Percentiles rank a stretch among this genome's conserved stretches.
Evolutionary conservation across 192 early-diverging fungal species (phyloP).

Genomic region (Backusella sp.): DNA sequence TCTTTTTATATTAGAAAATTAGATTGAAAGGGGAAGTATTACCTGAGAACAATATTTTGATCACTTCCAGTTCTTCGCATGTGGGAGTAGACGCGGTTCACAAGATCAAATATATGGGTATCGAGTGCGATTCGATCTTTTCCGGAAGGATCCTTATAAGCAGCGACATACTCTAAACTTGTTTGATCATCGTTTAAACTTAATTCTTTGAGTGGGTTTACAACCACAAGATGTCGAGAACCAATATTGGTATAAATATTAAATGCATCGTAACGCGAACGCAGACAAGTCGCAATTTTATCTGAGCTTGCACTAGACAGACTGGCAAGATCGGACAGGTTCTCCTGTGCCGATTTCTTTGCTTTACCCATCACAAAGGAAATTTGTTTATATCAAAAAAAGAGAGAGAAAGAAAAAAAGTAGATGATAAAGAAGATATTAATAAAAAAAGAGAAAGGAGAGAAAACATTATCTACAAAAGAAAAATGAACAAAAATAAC

Average conservation of each 20-base stretch:
- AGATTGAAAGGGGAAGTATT: constrained; percentile 7
- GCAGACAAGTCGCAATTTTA: constrained; percentile 24
- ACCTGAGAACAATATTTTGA: constrained; percentile 68
- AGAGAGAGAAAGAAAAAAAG: constrained; percentile 7
- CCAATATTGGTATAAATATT: constrained; percentile 53
- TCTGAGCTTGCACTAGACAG: constrained; percentile 10
- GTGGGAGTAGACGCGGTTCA: constrained; percentile 67
- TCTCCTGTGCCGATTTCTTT: constrained; percentile 5
- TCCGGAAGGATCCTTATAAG: constrained; percentile 40
- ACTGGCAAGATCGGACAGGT: constrained; percentile 25
- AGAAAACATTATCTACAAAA: constrained; percentile 10
- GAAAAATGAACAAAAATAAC: constrained; percentile 17
- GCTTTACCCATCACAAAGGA: constrained; percentile 23
- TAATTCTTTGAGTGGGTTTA: constrained; percentile 54
- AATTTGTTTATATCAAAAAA: neutral
- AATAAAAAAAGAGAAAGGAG: constrained; percentile 12
- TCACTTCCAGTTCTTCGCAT: constrained; percentile 70
- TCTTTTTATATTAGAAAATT: constrained; percentile 14
- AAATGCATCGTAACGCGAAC: constrained; percentile 53
- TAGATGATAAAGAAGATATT: neutral
- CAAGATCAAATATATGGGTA: constrained; percentile 70
- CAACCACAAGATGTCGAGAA: constrained; percentile 44
- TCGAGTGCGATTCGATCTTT: constrained; percentile 45
- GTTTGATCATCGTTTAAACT: constrained; percentile 47
- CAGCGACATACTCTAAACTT: constrained; percentile 52